These are phyloP conservation scores for Hirsutella thompsonii DNA, from an alignment of 2,329 filamentous ascomycete species.

Conservation along the genomic window DNA sequence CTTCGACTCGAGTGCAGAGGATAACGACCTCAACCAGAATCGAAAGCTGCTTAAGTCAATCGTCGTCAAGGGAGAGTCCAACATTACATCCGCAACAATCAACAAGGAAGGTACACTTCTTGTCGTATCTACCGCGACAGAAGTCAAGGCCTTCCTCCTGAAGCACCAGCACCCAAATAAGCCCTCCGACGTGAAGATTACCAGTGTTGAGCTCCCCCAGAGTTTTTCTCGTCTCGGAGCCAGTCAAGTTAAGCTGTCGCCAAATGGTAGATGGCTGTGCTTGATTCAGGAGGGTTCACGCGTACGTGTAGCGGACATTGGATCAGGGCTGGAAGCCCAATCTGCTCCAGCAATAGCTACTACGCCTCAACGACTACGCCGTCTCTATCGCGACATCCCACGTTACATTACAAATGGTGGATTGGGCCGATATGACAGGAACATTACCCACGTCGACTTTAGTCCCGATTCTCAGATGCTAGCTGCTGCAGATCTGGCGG, in stretches of 20 bases:
- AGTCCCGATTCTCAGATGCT: slow-evolving; percentile 70
- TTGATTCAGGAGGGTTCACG: slow-evolving; percentile 48
- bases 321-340: slow-evolving; percentile 7
- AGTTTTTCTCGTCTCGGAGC: slow-evolving; percentile 50
- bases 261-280: slow-evolving; percentile 57
- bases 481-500: slow-evolving; percentile 68
- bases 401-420: slow-evolving; percentile 48
- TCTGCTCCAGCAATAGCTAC: slow-evolving; percentile 12
- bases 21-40: slow-evolving; percentile 34
- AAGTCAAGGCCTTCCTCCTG: slow-evolving; percentile 68
- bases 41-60: slow-evolving; percentile 59
- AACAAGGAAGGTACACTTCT: slow-evolving; percentile 61
- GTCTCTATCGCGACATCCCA: slow-evolving; percentile 39
- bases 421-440: slow-evolving; percentile 64
- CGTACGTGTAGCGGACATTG: slow-evolving; percentile 31
- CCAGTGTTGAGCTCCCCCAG: slow-evolving; percentile 53
- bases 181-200: slow-evolving; percentile 51
- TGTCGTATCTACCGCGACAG: slow-evolving; percentile 59
- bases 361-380: slow-evolving; percentile 33
- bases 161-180: slow-evolving; percentile 35
- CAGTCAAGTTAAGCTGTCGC: slow-evolving; percentile 55
- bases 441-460: slow-evolving; percentile 63
- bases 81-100: slow-evolving; percentile 64
- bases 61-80: slow-evolving; percentile 61
- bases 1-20: slow-evolving; percentile 24